phyloP scores from a whole-genome alignment of 2,329 filamentous ascomycete species.

The Emergomyces pasteurianus region DNA sequence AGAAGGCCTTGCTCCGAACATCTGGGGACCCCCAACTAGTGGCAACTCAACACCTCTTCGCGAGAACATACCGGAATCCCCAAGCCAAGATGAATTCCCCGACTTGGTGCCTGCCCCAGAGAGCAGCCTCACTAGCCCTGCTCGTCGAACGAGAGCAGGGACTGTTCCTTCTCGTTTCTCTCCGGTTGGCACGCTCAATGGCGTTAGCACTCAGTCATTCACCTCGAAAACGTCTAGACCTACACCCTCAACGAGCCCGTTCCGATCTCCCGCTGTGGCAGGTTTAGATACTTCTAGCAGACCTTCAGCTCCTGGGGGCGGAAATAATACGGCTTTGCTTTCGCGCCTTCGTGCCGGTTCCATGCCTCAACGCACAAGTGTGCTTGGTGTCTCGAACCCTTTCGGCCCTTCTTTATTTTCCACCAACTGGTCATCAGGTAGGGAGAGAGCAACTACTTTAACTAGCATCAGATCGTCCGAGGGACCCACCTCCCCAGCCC shows the following conservation, averaged over 20 bases:
- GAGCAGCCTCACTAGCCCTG: conserved; percentile 51
- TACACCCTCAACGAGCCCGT: conserved; percentile 78
- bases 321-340: conserved; percentile 58
- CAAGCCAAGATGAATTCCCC: conserved; percentile 81
- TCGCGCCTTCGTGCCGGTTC: conserved; percentile 84
- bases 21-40: conserved; percentile 92
- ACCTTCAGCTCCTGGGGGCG: conserved; percentile 32
- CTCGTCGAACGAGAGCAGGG: conserved; percentile 75
- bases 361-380: conserved; percentile 77
- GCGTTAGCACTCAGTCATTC: conserved; percentile 43
- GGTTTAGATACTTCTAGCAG: conserved; percentile 26
- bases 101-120: conserved; percentile 67
- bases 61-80: conserved; percentile 95
- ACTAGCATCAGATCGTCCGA: conserved; percentile 83
- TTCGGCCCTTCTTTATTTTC: conserved; percentile 85
- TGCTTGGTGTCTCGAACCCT: conserved; percentile 48
- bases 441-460: conserved; percentile 76
- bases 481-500: conserved; percentile 72
- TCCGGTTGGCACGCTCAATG: conserved; percentile 54
- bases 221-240: conserved; percentile 70
- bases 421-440: conserved; percentile 68
- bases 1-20: conserved; percentile 68
- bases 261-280: conserved; percentile 49
- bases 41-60: conserved; percentile 92
- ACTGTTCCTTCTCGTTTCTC: conserved; percentile 95